These are phyloP conservation scores for Grosmannia penicillata DNA, from an alignment of 2,329 filamentous ascomycete genomes.

Conservation along the genomic window DNA sequence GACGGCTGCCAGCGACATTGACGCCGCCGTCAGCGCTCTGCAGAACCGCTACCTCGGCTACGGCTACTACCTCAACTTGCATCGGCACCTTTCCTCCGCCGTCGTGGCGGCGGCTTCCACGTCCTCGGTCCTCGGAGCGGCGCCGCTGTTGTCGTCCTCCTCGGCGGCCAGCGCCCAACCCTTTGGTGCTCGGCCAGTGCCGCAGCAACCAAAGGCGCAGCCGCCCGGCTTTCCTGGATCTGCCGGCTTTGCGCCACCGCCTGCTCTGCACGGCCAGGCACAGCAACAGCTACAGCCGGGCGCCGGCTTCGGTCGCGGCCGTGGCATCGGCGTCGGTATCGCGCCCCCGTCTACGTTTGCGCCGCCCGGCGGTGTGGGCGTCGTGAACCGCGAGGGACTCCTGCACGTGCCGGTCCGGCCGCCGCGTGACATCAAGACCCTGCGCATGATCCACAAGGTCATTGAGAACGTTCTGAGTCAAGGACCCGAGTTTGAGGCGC, in stretches of 20 bases:
- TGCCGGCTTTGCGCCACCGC: constrained; percentile 61
- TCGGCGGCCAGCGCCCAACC: constrained; percentile 18
- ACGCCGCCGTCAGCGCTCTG: constrained; percentile 59
- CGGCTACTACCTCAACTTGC: constrained; percentile 67
- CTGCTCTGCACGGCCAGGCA: constrained; percentile 29
- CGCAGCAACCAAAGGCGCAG: not conserved
- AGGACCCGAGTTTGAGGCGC: constrained; percentile 77
- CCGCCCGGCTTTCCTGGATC: too few relatives aligned
- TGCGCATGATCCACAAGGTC: constrained; percentile 77
- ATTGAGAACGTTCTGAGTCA: constrained; percentile 67
- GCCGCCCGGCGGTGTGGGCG: constrained; percentile 16
- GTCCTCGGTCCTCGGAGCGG: constrained; percentile 2
- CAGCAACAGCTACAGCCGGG: not conserved
- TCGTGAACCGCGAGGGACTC: constrained; percentile 27
- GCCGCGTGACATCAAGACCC: constrained; percentile 62
- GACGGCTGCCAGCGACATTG: constrained; percentile 71
- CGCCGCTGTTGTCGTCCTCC: constrained; percentile 13
- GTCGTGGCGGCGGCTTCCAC: constrained; percentile 30
- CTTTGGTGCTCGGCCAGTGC: constrained; percentile 7
- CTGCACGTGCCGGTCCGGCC: constrained; percentile 58
- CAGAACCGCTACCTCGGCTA: constrained; percentile 77
- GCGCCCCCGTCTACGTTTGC: constrained; percentile 63
- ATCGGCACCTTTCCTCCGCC: constrained; percentile 70
- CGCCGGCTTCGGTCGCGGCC: not conserved
- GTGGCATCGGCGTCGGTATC: constrained; percentile 19